These are phyloP conservation scores for Saccharomycopsis phalli DNA, from an alignment of 1,139 yeast species.

Conservation along the genomic window DNA sequence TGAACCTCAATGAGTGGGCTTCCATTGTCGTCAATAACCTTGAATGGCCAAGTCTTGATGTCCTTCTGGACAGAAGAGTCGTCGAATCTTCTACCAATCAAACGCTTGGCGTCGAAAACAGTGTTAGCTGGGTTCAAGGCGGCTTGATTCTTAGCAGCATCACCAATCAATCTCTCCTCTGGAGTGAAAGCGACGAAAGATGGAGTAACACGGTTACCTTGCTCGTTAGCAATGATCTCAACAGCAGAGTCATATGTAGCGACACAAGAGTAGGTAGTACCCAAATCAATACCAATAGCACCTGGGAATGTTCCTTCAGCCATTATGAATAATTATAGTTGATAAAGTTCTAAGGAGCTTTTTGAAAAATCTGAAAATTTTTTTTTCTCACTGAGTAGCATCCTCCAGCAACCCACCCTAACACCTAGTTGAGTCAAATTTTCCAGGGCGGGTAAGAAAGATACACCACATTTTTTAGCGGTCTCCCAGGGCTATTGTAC, in stretches of 20 bases:
- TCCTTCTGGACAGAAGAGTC: constrained; percentile 92
- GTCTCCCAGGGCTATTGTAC: too few relatives aligned
- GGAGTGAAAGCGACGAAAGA: constrained; percentile 96
- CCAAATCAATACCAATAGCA: constrained; percentile 99
- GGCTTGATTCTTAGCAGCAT: constrained; percentile 98
- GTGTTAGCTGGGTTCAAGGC: constrained; percentile 96
- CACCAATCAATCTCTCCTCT: constrained; percentile 97
- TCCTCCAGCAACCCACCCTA: constrained; percentile 12
- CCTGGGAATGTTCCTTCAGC: constrained; percentile 99
- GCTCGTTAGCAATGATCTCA: constrained; percentile 96
- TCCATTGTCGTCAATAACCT: constrained; percentile 77
- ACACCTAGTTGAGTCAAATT: neutral
- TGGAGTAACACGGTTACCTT: constrained; percentile 99
- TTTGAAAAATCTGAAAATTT: constrained; percentile 4
- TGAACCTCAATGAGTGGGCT: constrained; percentile 89
- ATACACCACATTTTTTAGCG: too few relatives aligned
- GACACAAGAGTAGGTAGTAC: constrained; percentile 98
- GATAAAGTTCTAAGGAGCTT: neutral
- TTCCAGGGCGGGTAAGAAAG: constrained; percentile 2
- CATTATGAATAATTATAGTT: constrained; percentile 38
- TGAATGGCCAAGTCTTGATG: constrained; percentile 96
- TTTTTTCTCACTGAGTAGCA: constrained; percentile 15
- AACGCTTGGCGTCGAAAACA: constrained; percentile 96
- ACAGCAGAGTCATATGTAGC: constrained; percentile 88
- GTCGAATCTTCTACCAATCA: constrained; percentile 89